A percentile compares a stretch with the other conserved stretches of the same genome.
phyloP scores from a whole-genome alignment of 768 basidiomycete genomes.

The Scleroderma bovista region DNA sequence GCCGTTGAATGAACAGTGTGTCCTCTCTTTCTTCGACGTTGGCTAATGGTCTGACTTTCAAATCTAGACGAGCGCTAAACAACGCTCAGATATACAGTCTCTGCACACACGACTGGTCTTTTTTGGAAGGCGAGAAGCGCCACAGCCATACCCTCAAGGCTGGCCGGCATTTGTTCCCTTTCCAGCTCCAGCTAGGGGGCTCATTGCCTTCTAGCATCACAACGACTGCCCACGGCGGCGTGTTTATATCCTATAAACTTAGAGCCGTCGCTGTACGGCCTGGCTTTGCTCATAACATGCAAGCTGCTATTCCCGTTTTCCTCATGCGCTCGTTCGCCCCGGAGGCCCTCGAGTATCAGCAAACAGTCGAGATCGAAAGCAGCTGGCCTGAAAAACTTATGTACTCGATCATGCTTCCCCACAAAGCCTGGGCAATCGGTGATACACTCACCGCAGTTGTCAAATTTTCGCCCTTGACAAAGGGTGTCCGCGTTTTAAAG shows the following conservation, averaged over 20 bases:
- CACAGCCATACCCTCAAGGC: conserved; percentile 89
- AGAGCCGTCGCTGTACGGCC: conserved; percentile 79
- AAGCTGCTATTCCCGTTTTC: conserved; percentile 53
- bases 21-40: conserved; percentile 15
- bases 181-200: conserved; percentile 81
- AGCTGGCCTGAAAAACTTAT: conserved; percentile 97
- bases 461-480: conserved; percentile 82
- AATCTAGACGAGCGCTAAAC: conserved; percentile 16
- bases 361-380: conserved; percentile 92
- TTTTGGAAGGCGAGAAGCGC: conserved; percentile 77
- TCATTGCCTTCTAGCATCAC: conserved; percentile 74
- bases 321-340: conserved; percentile 69
- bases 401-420: conserved; percentile 90
- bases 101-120: conserved; percentile 87
- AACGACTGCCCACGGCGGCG: conserved; percentile 51
- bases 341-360: conserved; percentile 92
- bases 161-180: conserved; percentile 91
- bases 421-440: conserved; percentile 93
- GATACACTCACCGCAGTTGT: conserved; percentile 76
- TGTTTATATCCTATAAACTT: conserved; percentile 81
- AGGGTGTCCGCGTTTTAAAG: conserved; percentile 70
- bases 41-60: conserved; percentile 1
- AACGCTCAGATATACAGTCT: conserved; percentile 50
- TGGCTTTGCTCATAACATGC: conserved; percentile 66
- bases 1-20: conserved; percentile 53